phyloP scores from a whole-genome alignment of 1,284 basidiomycete species.

The Ganoderma lingzhi region DNA sequence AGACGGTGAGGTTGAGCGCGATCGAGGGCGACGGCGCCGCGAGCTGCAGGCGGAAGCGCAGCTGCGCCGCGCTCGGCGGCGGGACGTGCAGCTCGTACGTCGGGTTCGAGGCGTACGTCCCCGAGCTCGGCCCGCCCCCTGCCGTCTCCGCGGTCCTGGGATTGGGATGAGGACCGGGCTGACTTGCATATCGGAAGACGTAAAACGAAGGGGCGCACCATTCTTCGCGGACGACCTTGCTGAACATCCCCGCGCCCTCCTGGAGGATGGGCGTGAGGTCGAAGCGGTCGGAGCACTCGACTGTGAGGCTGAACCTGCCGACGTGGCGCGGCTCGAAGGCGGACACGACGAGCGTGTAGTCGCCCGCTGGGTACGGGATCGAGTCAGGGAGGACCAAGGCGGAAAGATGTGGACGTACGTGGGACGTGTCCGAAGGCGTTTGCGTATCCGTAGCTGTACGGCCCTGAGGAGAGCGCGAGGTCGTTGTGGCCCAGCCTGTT shows the following conservation, averaged over 20 bases:
- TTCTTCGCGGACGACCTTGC: slow-evolving; percentile 65
- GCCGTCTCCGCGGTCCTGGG: slow-evolving; percentile 62
- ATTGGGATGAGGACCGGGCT: neutral
- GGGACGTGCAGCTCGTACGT: slow-evolving; percentile 69
- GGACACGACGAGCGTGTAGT: slow-evolving; percentile 86
- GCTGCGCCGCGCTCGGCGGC: slow-evolving; percentile 47
- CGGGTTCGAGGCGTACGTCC: slow-evolving; percentile 73
- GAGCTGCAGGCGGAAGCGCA: slow-evolving; percentile 74
- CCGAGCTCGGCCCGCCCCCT: slow-evolving; percentile 72
- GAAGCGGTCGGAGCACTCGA: slow-evolving; percentile 71
- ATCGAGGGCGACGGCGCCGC: slow-evolving; percentile 51
- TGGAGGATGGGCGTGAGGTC: slow-evolving; percentile 82
- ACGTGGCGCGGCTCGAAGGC: slow-evolving; percentile 79
- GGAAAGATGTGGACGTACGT: slow-evolving; percentile 51
- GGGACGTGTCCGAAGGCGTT: slow-evolving; percentile 59
- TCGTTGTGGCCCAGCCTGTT: slow-evolving; percentile 71
- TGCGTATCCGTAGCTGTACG: slow-evolving; percentile 85
- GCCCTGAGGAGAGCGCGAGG: slow-evolving; percentile 76
- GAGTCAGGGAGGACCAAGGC: neutral
- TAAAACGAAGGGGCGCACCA: slow-evolving; percentile 60
- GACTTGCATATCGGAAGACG: neutral
- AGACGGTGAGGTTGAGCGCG: slow-evolving; percentile 70
- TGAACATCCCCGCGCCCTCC: slow-evolving; percentile 94
- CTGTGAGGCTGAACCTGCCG: slow-evolving; percentile 69
- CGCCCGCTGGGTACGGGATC: slow-evolving; percentile 63